Conservation (phyloP, 192 early-diverging fungal genomes). For the Geranomyces variabilis region DNA sequence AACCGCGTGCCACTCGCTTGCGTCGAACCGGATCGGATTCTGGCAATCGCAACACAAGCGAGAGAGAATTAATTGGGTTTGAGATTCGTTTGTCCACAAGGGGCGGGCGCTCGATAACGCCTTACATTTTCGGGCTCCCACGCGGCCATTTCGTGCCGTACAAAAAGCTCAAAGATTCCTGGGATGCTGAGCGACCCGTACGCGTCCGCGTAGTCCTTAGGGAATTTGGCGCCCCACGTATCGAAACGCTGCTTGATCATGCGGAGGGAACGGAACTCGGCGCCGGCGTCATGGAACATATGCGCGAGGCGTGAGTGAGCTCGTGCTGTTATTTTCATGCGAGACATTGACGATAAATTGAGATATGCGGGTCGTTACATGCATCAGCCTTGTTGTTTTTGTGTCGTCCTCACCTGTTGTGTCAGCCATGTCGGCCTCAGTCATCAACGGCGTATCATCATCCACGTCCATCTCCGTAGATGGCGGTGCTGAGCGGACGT, state of each 20-base stretch:
- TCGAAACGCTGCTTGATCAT: constrained; percentile 40
- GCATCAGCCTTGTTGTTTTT: too few relatives aligned
- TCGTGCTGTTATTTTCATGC: too few relatives aligned
- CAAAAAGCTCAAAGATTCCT: constrained; percentile 39
- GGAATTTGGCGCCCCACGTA: constrained; percentile 30
- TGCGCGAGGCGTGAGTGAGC: neutral
- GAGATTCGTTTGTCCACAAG: too few relatives aligned
- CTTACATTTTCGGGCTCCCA: constrained; percentile 29
- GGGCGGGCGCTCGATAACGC: constrained; percentile 26
- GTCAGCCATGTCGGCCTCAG: constrained; percentile 7
- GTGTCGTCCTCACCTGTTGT: constrained; percentile 1
- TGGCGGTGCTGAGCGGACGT: constrained; percentile 1
- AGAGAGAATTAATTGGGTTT: too few relatives aligned
- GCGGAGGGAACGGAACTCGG: constrained; percentile 35
- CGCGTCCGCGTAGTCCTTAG: constrained; percentile 39
- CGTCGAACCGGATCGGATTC: too few relatives aligned
- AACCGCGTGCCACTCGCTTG: too few relatives aligned
- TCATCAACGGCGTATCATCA: neutral
- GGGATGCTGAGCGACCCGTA: constrained; percentile 39
- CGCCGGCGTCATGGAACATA: constrained; percentile 41
- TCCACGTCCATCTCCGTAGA: neutral
- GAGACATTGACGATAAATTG: too few relatives aligned
- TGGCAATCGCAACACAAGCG: too few relatives aligned
- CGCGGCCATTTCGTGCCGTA: constrained; percentile 36
- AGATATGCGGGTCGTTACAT: too few relatives aligned